Evolutionary conservation across 345 rosid species (phyloP).

Genomic region (Lepidium africanum): DNA sequence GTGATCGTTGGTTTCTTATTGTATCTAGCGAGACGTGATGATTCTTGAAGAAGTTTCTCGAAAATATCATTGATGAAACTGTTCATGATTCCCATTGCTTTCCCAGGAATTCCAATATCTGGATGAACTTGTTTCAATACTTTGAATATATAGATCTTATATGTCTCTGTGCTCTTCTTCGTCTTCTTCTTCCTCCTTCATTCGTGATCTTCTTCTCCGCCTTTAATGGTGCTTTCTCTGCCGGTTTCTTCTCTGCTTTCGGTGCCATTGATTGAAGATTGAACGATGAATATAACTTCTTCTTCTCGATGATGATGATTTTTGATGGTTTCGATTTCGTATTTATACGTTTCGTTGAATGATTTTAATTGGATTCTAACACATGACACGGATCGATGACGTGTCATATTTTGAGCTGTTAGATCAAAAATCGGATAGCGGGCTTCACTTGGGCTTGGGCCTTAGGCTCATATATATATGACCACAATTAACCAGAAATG

Average conservation of each 20-base stretch:
- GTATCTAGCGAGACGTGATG: conserved; percentile 56
- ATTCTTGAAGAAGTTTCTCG: conserved; percentile 61
- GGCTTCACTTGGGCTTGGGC: too few relatives aligned
- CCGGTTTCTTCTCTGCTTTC: conserved; percentile 22
- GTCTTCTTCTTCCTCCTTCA: conserved; percentile 25
- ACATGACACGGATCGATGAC: not conserved
- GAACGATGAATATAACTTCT: not conserved
- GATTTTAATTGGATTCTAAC: not conserved
- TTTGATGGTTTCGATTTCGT: not conserved
- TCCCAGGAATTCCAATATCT: conserved; percentile 53
- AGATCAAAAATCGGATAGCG: not conserved
- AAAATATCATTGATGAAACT: conserved; percentile 66
- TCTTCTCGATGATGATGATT: not conserved
- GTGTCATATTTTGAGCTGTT: not conserved
- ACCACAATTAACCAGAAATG: too few relatives aligned
- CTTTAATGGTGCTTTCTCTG: conserved; percentile 11
- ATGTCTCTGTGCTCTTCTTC: conserved; percentile 25
- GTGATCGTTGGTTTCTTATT: conserved; percentile 71
- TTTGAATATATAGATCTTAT: conserved; percentile 25
- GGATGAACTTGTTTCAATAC: conserved; percentile 27
- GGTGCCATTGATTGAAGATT: conserved; percentile 10
- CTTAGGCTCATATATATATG: too few relatives aligned
- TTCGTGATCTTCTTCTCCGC: conserved; percentile 24
- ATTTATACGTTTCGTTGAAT: not conserved
- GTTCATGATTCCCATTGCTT: conserved; percentile 75